Percentiles rank a stretch among this genome's conserved stretches.
These are phyloP conservation scores for Botrytis medusae DNA, from an alignment of 2,329 filamentous ascomycete species.

Conservation along the genomic window DNA sequence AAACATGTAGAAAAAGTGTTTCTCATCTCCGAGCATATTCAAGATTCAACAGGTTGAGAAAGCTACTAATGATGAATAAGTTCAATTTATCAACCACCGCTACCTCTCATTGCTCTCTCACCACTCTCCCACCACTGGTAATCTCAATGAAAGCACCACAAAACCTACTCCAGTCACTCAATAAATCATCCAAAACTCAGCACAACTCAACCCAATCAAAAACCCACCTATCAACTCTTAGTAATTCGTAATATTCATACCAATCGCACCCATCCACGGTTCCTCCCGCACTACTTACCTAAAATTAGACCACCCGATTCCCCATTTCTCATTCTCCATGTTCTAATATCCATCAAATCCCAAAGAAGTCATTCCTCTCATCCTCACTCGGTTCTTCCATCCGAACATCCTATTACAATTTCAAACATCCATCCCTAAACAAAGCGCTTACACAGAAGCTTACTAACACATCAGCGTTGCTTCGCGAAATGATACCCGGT, in stretches of 20 bases:
- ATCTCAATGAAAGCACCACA: neutral
- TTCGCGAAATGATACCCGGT: neutral
- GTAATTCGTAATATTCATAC: neutral
- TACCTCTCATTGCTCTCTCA: neutral
- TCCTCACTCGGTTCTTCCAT: too few species aligned
- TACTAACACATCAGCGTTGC: neutral
- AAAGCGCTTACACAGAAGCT: neutral
- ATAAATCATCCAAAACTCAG: neutral
- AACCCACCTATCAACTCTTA: neutral
- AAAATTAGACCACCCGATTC: neutral
- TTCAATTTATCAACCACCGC: neutral
- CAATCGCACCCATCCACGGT: neutral
- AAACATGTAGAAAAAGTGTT: accelerated
- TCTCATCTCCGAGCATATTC: too few species aligned
- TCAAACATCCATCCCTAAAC: neutral
- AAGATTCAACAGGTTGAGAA: neutral
- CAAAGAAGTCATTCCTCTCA: neutral
- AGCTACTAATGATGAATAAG: neutral
- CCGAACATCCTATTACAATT: neutral
- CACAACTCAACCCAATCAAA: neutral
- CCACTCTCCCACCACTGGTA: neutral
- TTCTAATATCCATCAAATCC: too few species aligned
- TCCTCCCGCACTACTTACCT: neutral
- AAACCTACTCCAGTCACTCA: neutral
- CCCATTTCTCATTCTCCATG: neutral